These are phyloP conservation scores for Naegleria fowleri DNA, from an alignment of 208 protist species.

Conservation along the genomic window DNA sequence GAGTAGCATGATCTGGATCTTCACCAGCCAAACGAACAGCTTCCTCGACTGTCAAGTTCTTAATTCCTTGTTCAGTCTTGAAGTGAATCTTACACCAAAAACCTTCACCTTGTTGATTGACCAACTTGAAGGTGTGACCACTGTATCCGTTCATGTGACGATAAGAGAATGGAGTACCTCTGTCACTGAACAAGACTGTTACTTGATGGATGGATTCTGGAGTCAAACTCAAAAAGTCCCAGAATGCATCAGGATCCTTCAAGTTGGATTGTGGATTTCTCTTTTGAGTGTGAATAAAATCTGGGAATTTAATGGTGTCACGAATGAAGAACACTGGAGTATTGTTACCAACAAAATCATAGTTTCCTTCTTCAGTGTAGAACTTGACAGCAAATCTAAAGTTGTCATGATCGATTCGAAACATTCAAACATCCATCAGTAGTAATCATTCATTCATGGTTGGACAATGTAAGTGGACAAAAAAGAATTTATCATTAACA, in stretches of 20 bases:
- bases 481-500: neutral
- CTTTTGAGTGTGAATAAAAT: constrained; percentile 70
- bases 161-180: constrained; percentile 55
- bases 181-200: constrained; percentile 57
- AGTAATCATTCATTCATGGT: no score
- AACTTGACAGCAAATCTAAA: constrained; percentile 60
- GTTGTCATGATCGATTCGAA: no score
- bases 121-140: constrained; percentile 60
- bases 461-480: no score
- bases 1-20: constrained; percentile 55
- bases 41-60: constrained; percentile 61
- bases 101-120: constrained; percentile 55
- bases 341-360: constrained; percentile 67
- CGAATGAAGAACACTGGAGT: constrained; percentile 67
- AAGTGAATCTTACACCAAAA: constrained; percentile 68
- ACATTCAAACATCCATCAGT: no score
- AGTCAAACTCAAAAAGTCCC: constrained; percentile 58
- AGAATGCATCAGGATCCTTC: constrained; percentile 49
- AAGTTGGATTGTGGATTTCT: constrained; percentile 58
- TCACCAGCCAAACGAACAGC: constrained; percentile 46
- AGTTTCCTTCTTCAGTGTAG: constrained; percentile 73
- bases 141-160: constrained; percentile 59
- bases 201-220: constrained; percentile 64
- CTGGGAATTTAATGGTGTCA: constrained; percentile 42
- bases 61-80: constrained; percentile 56